Evolutionary conservation across 2,329 filamentous ascomycete genomes (phyloP).

Genomic region (Trichoderma sp.): DNA sequence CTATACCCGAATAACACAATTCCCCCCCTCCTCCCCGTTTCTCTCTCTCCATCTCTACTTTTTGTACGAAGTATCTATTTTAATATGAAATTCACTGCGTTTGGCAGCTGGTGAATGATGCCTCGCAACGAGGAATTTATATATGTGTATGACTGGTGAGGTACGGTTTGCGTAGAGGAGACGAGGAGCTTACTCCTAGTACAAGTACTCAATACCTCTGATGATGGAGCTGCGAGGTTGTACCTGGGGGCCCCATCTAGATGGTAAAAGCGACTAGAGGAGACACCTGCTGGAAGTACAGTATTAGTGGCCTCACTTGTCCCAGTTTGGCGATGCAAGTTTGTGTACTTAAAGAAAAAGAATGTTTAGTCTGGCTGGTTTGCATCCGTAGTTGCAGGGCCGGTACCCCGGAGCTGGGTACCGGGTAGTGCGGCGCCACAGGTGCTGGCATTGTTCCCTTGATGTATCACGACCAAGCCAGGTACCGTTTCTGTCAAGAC

Average conservation of each 20-base stretch:
- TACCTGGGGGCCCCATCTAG: not conserved
- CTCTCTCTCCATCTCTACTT: not conserved
- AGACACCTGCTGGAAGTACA: not conserved
- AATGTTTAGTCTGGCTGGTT: not conserved
- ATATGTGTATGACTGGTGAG: too few relatives aligned
- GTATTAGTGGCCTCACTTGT: conserved; percentile 1
- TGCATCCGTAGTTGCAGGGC: not conserved
- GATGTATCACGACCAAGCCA: not conserved
- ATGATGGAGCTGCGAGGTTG: not conserved
- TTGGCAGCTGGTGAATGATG: not conserved
- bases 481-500: not conserved
- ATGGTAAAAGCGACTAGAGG: not conserved
- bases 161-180: not conserved
- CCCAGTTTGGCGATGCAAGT: conserved; percentile 7
- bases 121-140: not conserved
- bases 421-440: conserved; percentile 15
- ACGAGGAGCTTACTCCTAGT: not conserved
- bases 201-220: not conserved
- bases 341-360: not conserved
- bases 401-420: not conserved
- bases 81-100: not conserved
- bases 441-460: not conserved
- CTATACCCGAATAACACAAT: conserved; percentile 20
- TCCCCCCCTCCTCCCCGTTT: not conserved
- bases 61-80: not conserved